Evolutionary conservation across 495 filamentous ascomycete species (phyloP), one percentile per base, ranked within the genome.

Genomic region (Aspergillus leporis): DNA sequence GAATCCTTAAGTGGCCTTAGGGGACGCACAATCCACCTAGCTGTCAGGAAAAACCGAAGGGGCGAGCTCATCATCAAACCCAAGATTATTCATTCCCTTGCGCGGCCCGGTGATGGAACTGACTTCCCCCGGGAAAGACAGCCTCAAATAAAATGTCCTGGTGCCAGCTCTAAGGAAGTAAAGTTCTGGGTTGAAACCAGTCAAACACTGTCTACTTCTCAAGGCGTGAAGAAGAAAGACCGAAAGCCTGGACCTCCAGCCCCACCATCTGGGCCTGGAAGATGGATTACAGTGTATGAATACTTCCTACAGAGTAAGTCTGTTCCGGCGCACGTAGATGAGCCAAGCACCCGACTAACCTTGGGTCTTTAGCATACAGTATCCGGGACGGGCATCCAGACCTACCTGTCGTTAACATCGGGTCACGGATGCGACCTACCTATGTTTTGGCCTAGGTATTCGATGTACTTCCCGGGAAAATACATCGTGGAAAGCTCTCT

Each of bases 361-460:
- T 14, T n/a, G 9, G 34, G 10, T 41, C 22, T 38, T 41, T 19
- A 25, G 30, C 28, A 40, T 79, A 82, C 65, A 67, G 74, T 8
- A 74, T 79, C 10, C 18, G 19, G 13, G 64, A 56, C 9, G 38
- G 77, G 5, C 49, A 71, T 16, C 74, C 75, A 0, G 58, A 65
- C 0, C 48, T 81, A 1, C 89, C 90, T 0, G 76, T 92, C 4
- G 70, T 96, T 60, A 91, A 93, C 64, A 75, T 87, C 21, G 89
- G 89, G 3, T 83, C 69, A 21, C 64, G 53, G 2, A 64, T 72
- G 0, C 79, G 76, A 21, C 86, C 89, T 0, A 72, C 73, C n/a
- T 92, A 87, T 62, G 62, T 89, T 40, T 83, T 89, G 0, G 77
- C 82, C 0, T 87, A 93, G 60, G 67, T 87, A 5, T 85, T 85